Base-by-base conservation (phyloP, 1,284 basidiomycete species). In the Coriolopsis trogii region DNA sequence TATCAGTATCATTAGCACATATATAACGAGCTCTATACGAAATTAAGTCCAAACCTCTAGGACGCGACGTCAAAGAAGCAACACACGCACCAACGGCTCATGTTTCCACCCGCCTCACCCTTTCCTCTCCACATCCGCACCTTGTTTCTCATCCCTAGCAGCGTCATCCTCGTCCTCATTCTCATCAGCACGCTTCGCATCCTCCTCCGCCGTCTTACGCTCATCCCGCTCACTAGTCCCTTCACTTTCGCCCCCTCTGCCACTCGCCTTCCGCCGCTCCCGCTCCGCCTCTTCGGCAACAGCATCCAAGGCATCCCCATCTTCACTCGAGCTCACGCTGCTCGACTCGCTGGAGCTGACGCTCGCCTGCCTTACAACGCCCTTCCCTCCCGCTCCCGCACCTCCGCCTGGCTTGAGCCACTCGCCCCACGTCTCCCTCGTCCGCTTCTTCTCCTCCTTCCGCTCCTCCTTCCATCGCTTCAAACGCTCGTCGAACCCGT, bases 401-500 rank as follows among this genome's bases (percentile, higher is more conserved):
- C 7, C 42, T 39, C n/a, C 42, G 38, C 60, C 50, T 62, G 65
- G 21, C 53, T 54, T n/a, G n/a, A n/a, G n/a, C n/a, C n/a, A n/a
- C 47, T 66, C 34, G 30, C 33, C 45, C 6, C 41, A 29, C 15
- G 41, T 44, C 9, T 44, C 43, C 8, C 49, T 33, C 23, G 53
- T 47, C 12, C 44, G 39, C 37, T 42, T 60, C 55, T 64, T 69
- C 33, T 57, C 56, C 49, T 69, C 60, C 48, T 62, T 59, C 25
- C 67, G 56, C 42, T 61, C 52, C 30, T 66, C 59, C 58, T 71
- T 73, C 64, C 65, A 67, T 33, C 55, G 43, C 55, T 65, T 60
- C 18, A 71, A 56, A 20, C 46, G 55, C 49, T 62, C 60, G 53
- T 66, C 63, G 51, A 63, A 64, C 18, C 58, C 64, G 46, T 70